Conservation (phyloP, 2,329 filamentous ascomycete genomes). For the Venturia pyrina region DNA sequence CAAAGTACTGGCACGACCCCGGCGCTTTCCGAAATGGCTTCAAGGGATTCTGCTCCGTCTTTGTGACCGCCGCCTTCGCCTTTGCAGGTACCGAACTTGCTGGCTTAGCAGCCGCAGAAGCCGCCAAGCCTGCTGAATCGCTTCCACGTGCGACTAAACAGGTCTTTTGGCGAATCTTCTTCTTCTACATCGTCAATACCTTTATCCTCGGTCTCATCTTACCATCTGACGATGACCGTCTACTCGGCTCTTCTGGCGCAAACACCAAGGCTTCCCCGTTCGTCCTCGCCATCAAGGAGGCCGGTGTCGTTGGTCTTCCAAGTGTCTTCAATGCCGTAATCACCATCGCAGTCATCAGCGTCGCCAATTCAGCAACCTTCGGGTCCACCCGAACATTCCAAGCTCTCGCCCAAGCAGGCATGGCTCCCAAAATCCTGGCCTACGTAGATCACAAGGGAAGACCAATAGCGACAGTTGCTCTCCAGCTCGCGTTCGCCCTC, state of each 20-base stretch:
- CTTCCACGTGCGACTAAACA: constrained; percentile 35
- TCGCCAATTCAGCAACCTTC: constrained; percentile 50
- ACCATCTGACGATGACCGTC: constrained; percentile 21
- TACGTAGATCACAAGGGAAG: constrained; percentile 79
- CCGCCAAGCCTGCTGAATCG: constrained; percentile 43
- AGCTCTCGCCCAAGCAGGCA: constrained; percentile 44
- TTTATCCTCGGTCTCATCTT: constrained; percentile 36
- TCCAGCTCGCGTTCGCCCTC: constrained; percentile 60
- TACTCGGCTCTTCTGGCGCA: constrained; percentile 23
- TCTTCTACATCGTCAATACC: constrained; percentile 37
- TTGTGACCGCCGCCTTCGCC: constrained; percentile 53
- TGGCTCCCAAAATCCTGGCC: constrained; percentile 65
- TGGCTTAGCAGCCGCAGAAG: constrained; percentile 50
- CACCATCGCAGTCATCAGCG: constrained; percentile 49
- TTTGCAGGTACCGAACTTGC: constrained; percentile 54
- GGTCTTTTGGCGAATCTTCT: constrained; percentile 37
- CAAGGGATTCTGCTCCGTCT: constrained; percentile 53
- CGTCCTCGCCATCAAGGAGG: constrained; percentile 53
- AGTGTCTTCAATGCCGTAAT: constrained; percentile 60
- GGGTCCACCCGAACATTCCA: constrained; percentile 48
- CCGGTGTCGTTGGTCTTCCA: constrained; percentile 50
- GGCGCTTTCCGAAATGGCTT: constrained; percentile 50
- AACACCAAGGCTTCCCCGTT: constrained; percentile 48
- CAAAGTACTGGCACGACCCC: constrained; percentile 45
- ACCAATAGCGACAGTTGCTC: constrained; percentile 60